Base-by-base conservation (phyloP, 23 red algal genomes). In the Pyropia haitanensis region DNA sequence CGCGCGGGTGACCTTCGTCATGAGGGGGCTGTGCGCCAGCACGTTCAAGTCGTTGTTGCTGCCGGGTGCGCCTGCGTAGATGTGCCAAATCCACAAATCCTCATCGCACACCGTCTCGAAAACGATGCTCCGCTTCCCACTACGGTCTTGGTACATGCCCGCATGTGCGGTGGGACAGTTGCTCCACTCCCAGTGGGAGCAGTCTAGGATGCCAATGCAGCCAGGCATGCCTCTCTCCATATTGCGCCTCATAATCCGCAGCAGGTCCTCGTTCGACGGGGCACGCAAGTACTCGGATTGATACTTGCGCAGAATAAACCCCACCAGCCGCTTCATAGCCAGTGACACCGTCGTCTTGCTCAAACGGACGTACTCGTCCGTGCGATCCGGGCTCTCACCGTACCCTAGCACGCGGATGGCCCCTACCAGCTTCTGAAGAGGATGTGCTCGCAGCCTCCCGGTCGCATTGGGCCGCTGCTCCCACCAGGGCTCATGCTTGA, bases 11-110 rank as follows among this genome's bases (percentile, higher is more conserved):
- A 79, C 29, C 10, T 65, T 25, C 15, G 22, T 61, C 2, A 49
- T 30, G 5, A 66, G 39, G 12, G 58, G 60, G 51, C 29, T 51
- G 33, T 19, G 4, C 0, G 64, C 32, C n/a, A 66, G 12, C 17
- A 78, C 56, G 60, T 29, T 67, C 17, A 67, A 33, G 56, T 79
- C 58, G n/a, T 68, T 68, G 23, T 39, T 66, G 1, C 29, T 63
- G 51, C 75, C 75, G 3, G 61, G 60, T 26, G 56, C 0, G 51
- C 44, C 62, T 21, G 67, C 55, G 0, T 27, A 18, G 5, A 67
- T 26, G 56, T 79, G 20, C 30, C 61, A 68, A 53, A 51, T 51
- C 61, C 75, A 68, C 16, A 79, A 58, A 20, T 61, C 29, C 24
- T 51, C 75, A 18, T 79, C 62, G 27, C 61, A 66, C 16, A 68